Percentiles rank a stretch among this genome's conserved stretches.
These are phyloP conservation scores for Monilinia laxa DNA, from an alignment of 2,329 filamentous ascomycete genomes.

Conservation along the genomic window DNA sequence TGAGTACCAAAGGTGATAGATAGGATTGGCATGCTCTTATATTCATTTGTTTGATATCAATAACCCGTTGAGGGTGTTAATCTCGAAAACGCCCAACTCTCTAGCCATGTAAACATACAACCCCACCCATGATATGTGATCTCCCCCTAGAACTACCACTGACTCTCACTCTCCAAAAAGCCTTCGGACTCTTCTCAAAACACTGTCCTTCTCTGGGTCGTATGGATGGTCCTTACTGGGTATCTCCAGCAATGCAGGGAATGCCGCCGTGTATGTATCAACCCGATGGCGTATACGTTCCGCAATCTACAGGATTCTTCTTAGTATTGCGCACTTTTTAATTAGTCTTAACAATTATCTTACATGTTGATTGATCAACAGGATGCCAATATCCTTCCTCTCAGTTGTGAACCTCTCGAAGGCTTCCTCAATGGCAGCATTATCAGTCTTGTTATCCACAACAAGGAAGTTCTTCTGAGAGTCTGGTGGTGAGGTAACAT, in stretches of 20 bases:
- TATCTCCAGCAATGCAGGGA: conserved; percentile 94
- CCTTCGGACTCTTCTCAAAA: conserved; percentile 80
- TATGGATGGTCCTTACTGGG: conserved; percentile 99
- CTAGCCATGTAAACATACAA: conserved; percentile 23
- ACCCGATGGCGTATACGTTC: conserved; percentile 89
- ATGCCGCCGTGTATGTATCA: conserved; percentile 89
- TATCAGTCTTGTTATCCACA: conserved; percentile 92
- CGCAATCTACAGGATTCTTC: conserved; percentile 63
- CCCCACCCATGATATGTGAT: conserved; percentile 6
- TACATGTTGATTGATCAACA: conserved; percentile 98
- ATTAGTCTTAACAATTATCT: conserved; percentile 32
- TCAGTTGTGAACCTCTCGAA: conserved; percentile 87
- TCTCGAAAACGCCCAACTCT: conserved; percentile 23
- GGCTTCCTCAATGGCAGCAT: conserved; percentile 78
- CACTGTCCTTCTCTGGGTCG: conserved; percentile 97
- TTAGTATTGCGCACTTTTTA: conserved; percentile 6
- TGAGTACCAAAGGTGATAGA: not conserved
- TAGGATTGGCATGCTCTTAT: conserved; percentile 25
- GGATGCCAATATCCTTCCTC: conserved; percentile 93
- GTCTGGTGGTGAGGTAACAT: conserved; percentile 85
- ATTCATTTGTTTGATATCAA: conserved; percentile 25
- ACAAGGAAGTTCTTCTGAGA: conserved; percentile 97
- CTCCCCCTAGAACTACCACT: conserved; percentile 16
- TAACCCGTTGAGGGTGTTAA: conserved; percentile 12
- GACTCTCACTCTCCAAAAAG: conserved; percentile 65